Evolutionary conservation across 73 alveolate genomes (phyloP), one percentile per base, ranked within the genome.

Genomic region (Paramecium primaurelia): DNA sequence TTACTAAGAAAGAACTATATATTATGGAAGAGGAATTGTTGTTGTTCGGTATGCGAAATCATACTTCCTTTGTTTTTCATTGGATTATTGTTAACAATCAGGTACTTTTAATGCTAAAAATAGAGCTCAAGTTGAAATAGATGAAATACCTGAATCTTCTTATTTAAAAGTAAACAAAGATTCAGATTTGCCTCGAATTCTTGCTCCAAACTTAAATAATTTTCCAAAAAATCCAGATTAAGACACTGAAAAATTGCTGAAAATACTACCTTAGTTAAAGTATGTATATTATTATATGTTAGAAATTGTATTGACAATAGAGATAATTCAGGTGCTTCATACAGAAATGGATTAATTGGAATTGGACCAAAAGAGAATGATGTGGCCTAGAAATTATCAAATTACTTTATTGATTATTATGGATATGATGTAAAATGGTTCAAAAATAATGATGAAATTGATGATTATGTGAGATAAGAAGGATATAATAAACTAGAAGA

Each of bases 1-100:
- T 93, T 98, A 88, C 91, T 98, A 92, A 85, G 95, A 89, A 98
- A 98, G 60, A 97, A 98, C 92, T 94, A 95, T 86, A 94, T 97
- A 88, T 92, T 97, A 49, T 95, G 98, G 97, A 97, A 95, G 93
- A 94, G 99, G 87, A 96, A 94, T 20, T 95, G 93, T 42, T 92
- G 96, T 45, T 95, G 98, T 42, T 96, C 99, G 4, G 45, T 93
- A 5, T 95, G 96, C 59, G 99, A 98, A 93, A 60, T 97, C 45
- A 77, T 97, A 38, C 88, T 95, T 36, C 99, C 99, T 9, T 11
- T 68, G 9, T 28, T 34, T 95, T 97, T 8, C 69, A 54, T 40
- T 32, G 42, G 69, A 20, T 18, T 54, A 54, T 54, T 54, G 12
- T 54, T 54, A 54, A 18, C 69, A 54, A 54, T 54, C 32, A 54